phyloP scores from a whole-genome alignment of 179 eudicot genomes.

The Patellifolia procumbens region DNA sequence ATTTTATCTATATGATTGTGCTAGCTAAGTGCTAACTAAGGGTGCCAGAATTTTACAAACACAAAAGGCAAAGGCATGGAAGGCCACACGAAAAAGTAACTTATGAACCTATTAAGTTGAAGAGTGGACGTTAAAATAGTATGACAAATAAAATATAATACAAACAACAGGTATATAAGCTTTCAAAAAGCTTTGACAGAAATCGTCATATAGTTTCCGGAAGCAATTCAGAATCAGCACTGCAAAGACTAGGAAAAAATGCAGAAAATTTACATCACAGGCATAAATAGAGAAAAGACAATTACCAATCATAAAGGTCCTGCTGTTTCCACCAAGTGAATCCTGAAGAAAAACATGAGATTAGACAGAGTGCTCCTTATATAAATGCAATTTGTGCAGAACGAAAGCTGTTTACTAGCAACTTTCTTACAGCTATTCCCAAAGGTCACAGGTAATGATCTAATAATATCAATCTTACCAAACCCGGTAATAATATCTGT shows the following conservation, averaged over 20 bases:
- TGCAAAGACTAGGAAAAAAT: slow-evolving; percentile 4
- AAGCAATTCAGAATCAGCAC: background rate
- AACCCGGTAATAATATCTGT: background rate
- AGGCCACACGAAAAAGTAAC: background rate
- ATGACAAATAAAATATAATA: background rate
- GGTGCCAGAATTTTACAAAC: background rate
- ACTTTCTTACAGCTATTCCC: background rate
- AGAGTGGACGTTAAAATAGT: background rate
- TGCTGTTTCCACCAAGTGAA: slow-evolving; percentile 99
- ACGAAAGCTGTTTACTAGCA: background rate
- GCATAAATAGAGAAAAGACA: slow-evolving; percentile 13
- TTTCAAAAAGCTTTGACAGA: background rate
- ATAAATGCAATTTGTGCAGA: slow-evolving; percentile 1
- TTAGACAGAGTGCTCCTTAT: slow-evolving; percentile 6
- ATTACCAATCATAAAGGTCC: slow-evolving; percentile 97
- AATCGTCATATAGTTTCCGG: background rate
- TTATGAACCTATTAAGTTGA: background rate
- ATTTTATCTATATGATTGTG: too few relatives aligned
- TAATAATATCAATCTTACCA: background rate
- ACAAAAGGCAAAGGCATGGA: background rate
- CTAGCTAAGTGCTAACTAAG: background rate
- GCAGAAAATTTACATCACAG: background rate
- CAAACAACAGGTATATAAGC: background rate
- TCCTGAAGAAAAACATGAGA: slow-evolving; percentile 52
- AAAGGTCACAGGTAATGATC: background rate